Percentiles rank a stretch among this genome's conserved stretches.
Conservation (phyloP, 371 early-diverging fungal genomes). For the Funneliformis caledonium region DNA sequence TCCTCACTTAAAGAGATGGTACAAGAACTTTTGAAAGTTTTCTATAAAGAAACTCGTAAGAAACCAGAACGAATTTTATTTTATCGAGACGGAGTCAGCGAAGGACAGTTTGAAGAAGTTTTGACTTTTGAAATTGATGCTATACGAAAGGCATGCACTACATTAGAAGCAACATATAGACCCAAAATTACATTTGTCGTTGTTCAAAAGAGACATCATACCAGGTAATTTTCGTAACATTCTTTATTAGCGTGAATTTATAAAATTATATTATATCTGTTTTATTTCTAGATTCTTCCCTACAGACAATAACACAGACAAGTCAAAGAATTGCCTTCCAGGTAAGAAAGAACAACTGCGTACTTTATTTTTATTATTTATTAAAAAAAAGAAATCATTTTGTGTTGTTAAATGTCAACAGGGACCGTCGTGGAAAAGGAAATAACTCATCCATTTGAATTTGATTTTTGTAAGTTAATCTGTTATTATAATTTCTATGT, state of each 20-base stretch:
- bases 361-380: background rate
- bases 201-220: slow-evolving; percentile 96
- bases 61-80: slow-evolving; percentile 89
- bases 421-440: slow-evolving; percentile 93
- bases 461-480: slow-evolving; percentile 76
- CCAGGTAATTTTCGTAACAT: slow-evolving; percentile 53
- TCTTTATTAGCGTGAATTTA: slow-evolving; percentile 56
- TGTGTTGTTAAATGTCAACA: slow-evolving; percentile 61
- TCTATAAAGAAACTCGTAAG: slow-evolving; percentile 68
- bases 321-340: slow-evolving; percentile 67
- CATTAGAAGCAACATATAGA: slow-evolving; percentile 68
- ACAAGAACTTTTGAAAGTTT: slow-evolving; percentile 80
- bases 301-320: slow-evolving; percentile 56
- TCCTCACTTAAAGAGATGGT: slow-evolving; percentile 81
- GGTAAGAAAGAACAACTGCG: background rate
- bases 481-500: background rate
- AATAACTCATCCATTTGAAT: slow-evolving; percentile 82
- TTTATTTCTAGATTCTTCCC: slow-evolving; percentile 63
- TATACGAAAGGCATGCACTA: slow-evolving; percentile 74
- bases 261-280: slow-evolving; percentile 36
- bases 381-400: background rate
- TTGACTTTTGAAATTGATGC: slow-evolving; percentile 78
- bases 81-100: slow-evolving; percentile 94
- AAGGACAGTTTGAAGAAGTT: slow-evolving; percentile 87
- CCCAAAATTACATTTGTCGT: slow-evolving; percentile 91